Percentiles rank a stretch among this genome's conserved stretches.
Evolutionary conservation across 148 eudicot genomes (phyloP).

Genomic region (Polygonum maritimum): DNA sequence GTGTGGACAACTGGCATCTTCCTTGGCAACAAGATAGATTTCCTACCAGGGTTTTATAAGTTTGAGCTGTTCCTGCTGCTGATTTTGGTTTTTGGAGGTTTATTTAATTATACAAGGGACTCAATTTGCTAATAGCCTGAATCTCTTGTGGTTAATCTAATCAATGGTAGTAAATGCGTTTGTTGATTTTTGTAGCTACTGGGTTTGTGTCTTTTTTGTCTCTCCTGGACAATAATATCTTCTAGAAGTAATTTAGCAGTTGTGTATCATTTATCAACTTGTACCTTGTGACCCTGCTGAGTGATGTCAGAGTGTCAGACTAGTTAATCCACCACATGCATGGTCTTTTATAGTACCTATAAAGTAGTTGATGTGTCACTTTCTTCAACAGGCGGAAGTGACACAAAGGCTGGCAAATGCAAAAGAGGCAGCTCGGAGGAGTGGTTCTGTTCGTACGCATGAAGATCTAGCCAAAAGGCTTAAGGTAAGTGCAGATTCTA

Average conservation of each 20-base stretch:
- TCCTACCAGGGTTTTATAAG: background rate
- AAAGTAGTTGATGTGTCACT: background rate
- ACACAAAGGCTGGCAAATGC: conserved; percentile 69
- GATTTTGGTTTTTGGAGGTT: background rate
- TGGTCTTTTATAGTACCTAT: background rate
- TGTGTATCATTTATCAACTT: background rate
- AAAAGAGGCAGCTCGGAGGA: conserved; percentile 45
- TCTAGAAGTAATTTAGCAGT: background rate
- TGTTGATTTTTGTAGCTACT: background rate
- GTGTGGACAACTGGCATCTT: background rate
- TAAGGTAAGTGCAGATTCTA: conserved; percentile 36
- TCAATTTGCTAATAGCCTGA: background rate
- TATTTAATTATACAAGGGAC: background rate
- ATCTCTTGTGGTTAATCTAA: background rate
- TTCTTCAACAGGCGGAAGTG: conserved; percentile 68
- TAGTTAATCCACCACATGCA: background rate
- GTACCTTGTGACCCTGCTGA: background rate
- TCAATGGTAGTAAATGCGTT: background rate
- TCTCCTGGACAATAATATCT: background rate
- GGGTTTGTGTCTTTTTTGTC: background rate
- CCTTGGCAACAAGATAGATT: background rate
- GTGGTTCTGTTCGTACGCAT: conserved; percentile 45
- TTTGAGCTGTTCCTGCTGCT: background rate
- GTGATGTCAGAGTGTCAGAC: background rate
- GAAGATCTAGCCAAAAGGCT: conserved; percentile 89